These are phyloP conservation scores for Hyaloscypha bicolor DNA, from an alignment of 495 filamentous ascomycete genomes.

Conservation along the genomic window DNA sequence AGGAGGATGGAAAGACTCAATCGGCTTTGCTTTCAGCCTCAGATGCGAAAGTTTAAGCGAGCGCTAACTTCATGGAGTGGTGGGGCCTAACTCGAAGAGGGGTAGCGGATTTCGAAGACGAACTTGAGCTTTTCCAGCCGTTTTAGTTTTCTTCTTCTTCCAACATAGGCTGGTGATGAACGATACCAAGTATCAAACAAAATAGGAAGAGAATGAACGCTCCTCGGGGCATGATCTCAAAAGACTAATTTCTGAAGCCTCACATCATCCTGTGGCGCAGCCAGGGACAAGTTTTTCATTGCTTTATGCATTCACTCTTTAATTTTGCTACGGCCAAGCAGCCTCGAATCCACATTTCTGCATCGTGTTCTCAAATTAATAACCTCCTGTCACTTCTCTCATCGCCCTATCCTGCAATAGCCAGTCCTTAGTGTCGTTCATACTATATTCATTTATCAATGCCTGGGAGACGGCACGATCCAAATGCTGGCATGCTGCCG, in stretches of 20 bases:
- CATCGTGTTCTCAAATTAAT: no score
- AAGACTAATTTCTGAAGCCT: slow-evolving; percentile 56
- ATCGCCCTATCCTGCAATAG: no score
- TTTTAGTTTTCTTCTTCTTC: background rate
- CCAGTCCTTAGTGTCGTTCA: no score
- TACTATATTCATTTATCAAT: no score
- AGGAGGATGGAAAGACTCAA: background rate
- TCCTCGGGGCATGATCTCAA: slow-evolving; percentile 56
- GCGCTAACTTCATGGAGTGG: background rate
- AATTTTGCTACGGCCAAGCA: no score
- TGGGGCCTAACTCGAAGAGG: background rate
- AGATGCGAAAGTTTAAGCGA: background rate
- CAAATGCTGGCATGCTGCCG: no score
- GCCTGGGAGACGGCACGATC: no score
- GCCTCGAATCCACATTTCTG: no score
- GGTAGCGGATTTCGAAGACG: background rate
- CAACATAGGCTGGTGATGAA: slow-evolving; percentile 54
- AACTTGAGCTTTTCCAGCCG: background rate
- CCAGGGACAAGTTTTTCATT: background rate
- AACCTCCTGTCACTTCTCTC: no score
- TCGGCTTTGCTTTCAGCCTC: slow-evolving; percentile 8
- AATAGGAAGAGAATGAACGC: slow-evolving; percentile 65
- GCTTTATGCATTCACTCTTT: no score
- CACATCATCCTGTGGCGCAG: background rate
- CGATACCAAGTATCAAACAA: slow-evolving; percentile 45